A percentile compares a stretch with the other conserved stretches of the same genome.
Conservation (phyloP, 768 basidiomycete genomes). For the Boletus pseudopeckii region DNA sequence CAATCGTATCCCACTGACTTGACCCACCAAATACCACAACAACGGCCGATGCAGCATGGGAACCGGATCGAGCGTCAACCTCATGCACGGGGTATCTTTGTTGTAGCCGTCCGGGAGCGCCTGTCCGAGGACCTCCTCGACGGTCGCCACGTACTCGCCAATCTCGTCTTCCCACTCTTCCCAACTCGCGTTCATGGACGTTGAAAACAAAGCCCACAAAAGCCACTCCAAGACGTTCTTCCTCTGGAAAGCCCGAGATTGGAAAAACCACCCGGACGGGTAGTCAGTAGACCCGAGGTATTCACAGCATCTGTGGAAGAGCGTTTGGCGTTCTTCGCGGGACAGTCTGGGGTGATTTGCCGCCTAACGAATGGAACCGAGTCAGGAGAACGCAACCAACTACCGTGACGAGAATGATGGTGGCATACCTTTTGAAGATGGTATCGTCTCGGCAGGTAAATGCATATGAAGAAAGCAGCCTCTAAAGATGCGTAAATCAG, state of each 20-base stretch:
- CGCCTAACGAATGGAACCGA: slow-evolving; percentile 23
- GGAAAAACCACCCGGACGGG: slow-evolving; percentile 54
- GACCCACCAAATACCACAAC: slow-evolving; percentile 59
- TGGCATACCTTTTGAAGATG: slow-evolving; percentile 43
- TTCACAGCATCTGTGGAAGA: slow-evolving; percentile 48
- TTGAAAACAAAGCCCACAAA: slow-evolving; percentile 60
- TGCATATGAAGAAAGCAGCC: slow-evolving; percentile 44
- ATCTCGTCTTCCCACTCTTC: slow-evolving; percentile 51
- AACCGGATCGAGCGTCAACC: slow-evolving; percentile 57
- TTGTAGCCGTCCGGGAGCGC: slow-evolving; percentile 41
- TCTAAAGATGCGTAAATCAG: slow-evolving; percentile 41
- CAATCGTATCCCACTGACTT: neutral
- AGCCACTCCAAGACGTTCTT: slow-evolving; percentile 59
- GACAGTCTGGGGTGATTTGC: slow-evolving; percentile 38
- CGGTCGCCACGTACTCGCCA: slow-evolving; percentile 39
- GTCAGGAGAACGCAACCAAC: neutral
- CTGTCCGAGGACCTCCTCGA: slow-evolving; percentile 42
- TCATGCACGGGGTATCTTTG: slow-evolving; percentile 41
- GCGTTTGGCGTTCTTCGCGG: slow-evolving; percentile 39
- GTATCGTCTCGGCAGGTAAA: slow-evolving; percentile 47
- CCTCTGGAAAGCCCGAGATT: slow-evolving; percentile 32
- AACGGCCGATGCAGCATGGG: slow-evolving; percentile 52
- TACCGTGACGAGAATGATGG: neutral
- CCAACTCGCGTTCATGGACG: slow-evolving; percentile 28
- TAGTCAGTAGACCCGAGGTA: slow-evolving; percentile 22